These are phyloP conservation scores for Gossypium longicalyx DNA, from an alignment of 345 rosid species.

Conservation along the genomic window DNA sequence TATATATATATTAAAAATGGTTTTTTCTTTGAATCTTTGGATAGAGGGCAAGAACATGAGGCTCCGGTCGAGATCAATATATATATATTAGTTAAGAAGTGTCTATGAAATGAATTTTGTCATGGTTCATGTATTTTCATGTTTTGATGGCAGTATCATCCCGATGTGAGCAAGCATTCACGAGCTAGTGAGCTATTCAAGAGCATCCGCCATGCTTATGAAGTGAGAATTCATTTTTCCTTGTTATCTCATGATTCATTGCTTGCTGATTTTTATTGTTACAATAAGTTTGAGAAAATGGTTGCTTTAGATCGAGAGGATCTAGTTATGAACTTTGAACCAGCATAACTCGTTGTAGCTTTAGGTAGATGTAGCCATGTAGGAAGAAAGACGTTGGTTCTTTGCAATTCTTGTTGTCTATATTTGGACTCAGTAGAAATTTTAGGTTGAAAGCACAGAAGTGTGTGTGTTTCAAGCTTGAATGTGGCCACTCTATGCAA, in stretches of 20 bases:
- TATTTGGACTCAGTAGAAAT: neutral
- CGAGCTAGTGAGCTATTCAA: constrained; percentile 71
- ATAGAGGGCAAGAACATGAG: neutral
- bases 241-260: constrained; percentile 4
- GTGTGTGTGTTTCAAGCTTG: neutral
- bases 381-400: neutral
- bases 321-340: neutral
- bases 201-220: constrained; percentile 66
- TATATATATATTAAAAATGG: neutral
- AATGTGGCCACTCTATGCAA: neutral
- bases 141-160: constrained; percentile 60
- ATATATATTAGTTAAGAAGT: neutral
- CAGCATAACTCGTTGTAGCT: neutral
- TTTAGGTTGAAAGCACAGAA: neutral
- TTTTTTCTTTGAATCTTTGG: neutral
- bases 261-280: constrained; percentile 1
- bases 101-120: neutral
- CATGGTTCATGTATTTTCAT: constrained; percentile 12
- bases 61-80: neutral
- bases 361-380: neutral
- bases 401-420: neutral
- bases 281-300: neutral
- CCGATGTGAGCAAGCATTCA: constrained; percentile 76
- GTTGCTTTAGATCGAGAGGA: neutral
- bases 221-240: constrained; percentile 42